Evolutionary conservation across 108 stramenopile species (phyloP).

Genomic region (Parmales sp.): DNA sequence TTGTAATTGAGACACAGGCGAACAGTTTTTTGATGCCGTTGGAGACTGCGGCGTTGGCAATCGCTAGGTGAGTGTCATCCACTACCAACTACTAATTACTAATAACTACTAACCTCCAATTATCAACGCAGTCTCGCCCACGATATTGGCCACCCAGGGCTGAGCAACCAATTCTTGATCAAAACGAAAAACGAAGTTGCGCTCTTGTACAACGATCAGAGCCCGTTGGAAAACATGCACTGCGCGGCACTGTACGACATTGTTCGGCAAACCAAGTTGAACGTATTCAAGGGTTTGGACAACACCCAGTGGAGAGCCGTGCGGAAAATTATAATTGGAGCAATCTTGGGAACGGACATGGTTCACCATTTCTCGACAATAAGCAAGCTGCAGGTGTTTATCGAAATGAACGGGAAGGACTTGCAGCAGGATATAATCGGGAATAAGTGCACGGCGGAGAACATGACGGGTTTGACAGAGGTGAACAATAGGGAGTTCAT

Average conservation of each 20-base stretch:
- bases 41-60: not conserved
- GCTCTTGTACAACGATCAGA: conserved; percentile 56
- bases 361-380: conserved; percentile 46
- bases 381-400: conserved; percentile 10
- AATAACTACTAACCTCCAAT: conserved; percentile 17
- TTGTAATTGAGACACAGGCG: conserved; percentile 4
- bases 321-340: conserved; percentile 45
- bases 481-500: not conserved
- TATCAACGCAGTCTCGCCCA: conserved; percentile 45
- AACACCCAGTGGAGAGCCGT: conserved; percentile 12
- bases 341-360: conserved; percentile 76
- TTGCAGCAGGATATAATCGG: not conserved
- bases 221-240: conserved; percentile 71
- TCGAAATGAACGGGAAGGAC: not conserved
- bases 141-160: conserved; percentile 77
- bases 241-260: conserved; percentile 34
- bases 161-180: conserved; percentile 62
- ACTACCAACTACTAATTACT: too few relatives aligned
- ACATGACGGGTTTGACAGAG: not conserved
- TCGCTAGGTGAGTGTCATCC: conserved; percentile 29
- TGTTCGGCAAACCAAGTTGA: not conserved
- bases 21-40: conserved; percentile 7
- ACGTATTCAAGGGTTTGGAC: not conserved
- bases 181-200: conserved; percentile 46
- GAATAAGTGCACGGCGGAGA: not conserved